Evolutionary conservation across 768 basidiomycete species (phyloP), one percentile per base, ranked within the genome.

Genomic region (Piloderma croceum): DNA sequence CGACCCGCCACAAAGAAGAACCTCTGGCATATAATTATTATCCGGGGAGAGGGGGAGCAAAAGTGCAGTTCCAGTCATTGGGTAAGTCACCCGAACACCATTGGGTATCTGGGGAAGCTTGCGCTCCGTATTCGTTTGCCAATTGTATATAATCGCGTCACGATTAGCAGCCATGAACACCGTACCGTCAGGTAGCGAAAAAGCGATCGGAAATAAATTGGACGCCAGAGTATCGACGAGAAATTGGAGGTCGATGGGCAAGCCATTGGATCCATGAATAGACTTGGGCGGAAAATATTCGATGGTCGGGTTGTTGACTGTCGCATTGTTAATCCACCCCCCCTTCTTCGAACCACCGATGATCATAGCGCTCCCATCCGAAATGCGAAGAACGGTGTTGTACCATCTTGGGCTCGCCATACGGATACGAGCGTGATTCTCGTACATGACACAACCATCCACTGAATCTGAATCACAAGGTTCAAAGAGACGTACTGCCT

Each of bases 321-420:
- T 85, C 19, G 67, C 72, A 41, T 89, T 90, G 56, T 89, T 89
- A 47, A 88, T 88, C 85, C 86, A 90, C 7, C 86, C 88, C 6
- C 87, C 87, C 56, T 79, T 83, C 49, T 71, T 79, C 6, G 86
- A 83, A 12, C 88, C 88, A 1, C 87, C 87, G 31, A 90, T 71
- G 33, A 90, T 83, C 75, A 88, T 83, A 1, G 76, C 82, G 49
- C 84, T 85, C n/a, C 87, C 87, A 46, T 88, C 87, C 5, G 66
- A 59, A 43, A 89, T 68, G 32, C 84, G 73, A 34, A 86, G 44
- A 3, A 76, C 79, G 1, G 86, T 84, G 43, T 74, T 79, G 60
- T 90, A 90, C 87, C 87, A 90, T 31, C 87, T 77, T 12, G 83
- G 77, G 50, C 76, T 81, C 3, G 85, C 83, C 74, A 88, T 76